Evolutionary conservation across 73 alveolate species (phyloP), one percentile per base, ranked within the genome.

Genomic region (Paramecium sonneborni): DNA sequence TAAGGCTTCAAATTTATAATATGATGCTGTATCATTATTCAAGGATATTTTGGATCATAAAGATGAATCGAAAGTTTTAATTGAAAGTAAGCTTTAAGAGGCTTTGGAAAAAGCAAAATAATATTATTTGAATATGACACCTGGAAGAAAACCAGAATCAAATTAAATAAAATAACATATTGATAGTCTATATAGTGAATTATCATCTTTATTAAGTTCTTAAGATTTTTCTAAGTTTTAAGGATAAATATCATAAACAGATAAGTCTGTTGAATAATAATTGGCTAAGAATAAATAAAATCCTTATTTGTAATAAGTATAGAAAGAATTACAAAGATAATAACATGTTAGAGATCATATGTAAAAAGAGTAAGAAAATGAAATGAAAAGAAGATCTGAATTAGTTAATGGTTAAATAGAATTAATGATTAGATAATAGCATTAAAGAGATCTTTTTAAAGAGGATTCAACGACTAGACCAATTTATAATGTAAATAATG

Each of bases 1-100:
- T 18, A 35, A 72, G 35, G 86, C 86, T 21, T 72, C 86, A n/a
- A 72, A 72, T 14, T 38, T 72, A 72, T 72, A 72, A 72, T 72
- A 72, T 35, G 57, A 72, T 35, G 86, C 86, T n/a, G 57, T 72
- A 1, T 15, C 20, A 9, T 37, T 72, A 7, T 37, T 72, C 32
- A 35, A 72, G 6, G 57, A 72, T 0, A 72, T 72, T 9, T 37
- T 72, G 7, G 86, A 72, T 37, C 86, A 72, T n/a, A 72, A 72
- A 72, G 57, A 72, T 23, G 26, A 72, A 1, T 72, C 86, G 8
- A 72, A 72, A 35, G 67, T 28, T n/a, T 15, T 11, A 21, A 41
- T 72, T 34, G 55, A 72, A 35, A 35, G 37, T 7, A 72, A 72
- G 28, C 44, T 72, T 3, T 10, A 72, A 35, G 86, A 72, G 37